phyloP scores from a whole-genome alignment of 2,329 filamentous ascomycete species.

The Xylaria sp. region DNA sequence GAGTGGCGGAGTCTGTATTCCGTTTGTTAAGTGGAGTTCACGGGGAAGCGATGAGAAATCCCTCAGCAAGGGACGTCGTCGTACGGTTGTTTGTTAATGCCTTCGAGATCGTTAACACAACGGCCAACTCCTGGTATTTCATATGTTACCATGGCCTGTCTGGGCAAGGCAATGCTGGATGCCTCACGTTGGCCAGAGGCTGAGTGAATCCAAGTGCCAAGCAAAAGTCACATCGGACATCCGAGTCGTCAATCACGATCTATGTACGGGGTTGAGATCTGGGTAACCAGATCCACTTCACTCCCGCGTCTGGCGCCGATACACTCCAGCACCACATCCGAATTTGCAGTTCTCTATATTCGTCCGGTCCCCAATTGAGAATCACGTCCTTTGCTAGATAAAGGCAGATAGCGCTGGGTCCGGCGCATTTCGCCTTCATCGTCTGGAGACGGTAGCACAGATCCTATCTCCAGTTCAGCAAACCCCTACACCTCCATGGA shows the following conservation, averaged over 20 bases:
- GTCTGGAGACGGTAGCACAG: slow-evolving; percentile 1
- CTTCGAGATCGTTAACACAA: too few relatives aligned
- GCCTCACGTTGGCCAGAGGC: background rate
- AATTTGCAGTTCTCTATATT: background rate
- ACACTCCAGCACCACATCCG: background rate
- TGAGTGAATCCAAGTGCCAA: background rate
- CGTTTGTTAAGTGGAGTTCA: background rate
- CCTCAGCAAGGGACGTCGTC: background rate
- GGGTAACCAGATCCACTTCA: background rate
- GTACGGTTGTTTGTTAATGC: background rate
- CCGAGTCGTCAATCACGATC: too few relatives aligned
- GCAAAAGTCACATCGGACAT: background rate
- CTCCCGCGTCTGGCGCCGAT: background rate
- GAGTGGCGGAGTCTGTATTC: background rate
- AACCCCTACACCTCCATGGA: background rate
- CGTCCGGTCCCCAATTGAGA: background rate
- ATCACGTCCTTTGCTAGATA: too few relatives aligned
- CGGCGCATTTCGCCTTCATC: background rate
- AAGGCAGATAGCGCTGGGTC: too few relatives aligned
- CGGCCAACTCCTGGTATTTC: background rate
- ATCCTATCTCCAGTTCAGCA: slow-evolving; percentile 8
- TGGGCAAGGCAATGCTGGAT: background rate
- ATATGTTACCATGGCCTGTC: background rate
- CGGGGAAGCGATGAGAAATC: background rate
- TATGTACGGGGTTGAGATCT: too few relatives aligned